These are phyloP conservation scores for Basipetospora chlamydospora DNA, from an alignment of 2,329 filamentous ascomycete species.

Conservation along the genomic window DNA sequence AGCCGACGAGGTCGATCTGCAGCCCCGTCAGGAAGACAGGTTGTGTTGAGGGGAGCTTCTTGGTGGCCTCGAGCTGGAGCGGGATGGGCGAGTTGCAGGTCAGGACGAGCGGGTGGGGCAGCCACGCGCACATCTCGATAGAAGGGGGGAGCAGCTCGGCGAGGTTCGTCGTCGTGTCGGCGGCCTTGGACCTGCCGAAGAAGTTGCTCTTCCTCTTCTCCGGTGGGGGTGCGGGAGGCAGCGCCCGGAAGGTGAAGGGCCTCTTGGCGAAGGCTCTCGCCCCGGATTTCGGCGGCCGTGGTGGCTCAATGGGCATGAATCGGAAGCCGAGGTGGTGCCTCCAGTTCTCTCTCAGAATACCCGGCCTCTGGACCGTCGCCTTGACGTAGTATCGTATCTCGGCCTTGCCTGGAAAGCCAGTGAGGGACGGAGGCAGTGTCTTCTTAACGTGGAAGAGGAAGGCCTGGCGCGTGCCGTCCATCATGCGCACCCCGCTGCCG, in stretches of 20 bases:
- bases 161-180: slow-evolving; percentile 2
- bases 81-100: slow-evolving; percentile 82
- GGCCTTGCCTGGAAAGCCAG: slow-evolving; percentile 72
- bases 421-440: slow-evolving; percentile 78
- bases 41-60: slow-evolving; percentile 53
- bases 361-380: slow-evolving; percentile 80
- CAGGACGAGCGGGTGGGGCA: slow-evolving; percentile 76
- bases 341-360: slow-evolving; percentile 83
- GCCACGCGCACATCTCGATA: slow-evolving; percentile 60
- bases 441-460: slow-evolving; percentile 61
- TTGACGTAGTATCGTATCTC: slow-evolving; percentile 93
- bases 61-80: slow-evolving; percentile 65
- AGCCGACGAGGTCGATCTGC: slow-evolving; percentile 68
- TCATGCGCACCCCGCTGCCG: slow-evolving; percentile 38
- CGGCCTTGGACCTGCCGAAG: slow-evolving; percentile 29
- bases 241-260: slow-evolving; percentile 41
- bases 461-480: slow-evolving; percentile 49
- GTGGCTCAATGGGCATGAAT: slow-evolving; percentile 86
- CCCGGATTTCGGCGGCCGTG: slow-evolving; percentile 48
- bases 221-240: slow-evolving; percentile 15
- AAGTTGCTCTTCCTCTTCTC: slow-evolving; percentile 37
- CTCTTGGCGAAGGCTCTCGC: slow-evolving; percentile 78
- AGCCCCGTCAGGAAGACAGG: slow-evolving; percentile 63
- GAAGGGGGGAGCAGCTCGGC: slow-evolving; percentile 36
- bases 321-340: slow-evolving; percentile 56